Evolutionary conservation across 805 yeast species (phyloP), one percentile per base, ranked within the genome.

Genomic region (Candida bentonensis): DNA sequence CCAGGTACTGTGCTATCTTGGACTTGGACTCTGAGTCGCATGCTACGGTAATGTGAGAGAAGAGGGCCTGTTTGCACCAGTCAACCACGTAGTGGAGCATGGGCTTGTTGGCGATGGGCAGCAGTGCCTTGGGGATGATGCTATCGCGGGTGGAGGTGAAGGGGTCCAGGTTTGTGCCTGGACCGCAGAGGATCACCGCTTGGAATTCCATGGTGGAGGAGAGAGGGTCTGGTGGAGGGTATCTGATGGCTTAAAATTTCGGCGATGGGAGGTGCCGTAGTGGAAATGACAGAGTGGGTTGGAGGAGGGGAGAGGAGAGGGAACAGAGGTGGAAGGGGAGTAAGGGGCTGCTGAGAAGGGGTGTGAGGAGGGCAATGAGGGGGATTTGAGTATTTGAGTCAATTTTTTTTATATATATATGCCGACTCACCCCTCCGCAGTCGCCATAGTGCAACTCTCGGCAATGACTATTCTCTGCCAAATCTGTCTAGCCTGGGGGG

Each of bases 61-160:
- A 88, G 47, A 79, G 79, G 2, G 94, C 96, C 57, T 72, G 70
- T 55, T 79, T 87, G 67, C 97, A 88, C 97, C 97, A 92, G 53
- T 82, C 88, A 27, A 92, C 68, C 2, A 82, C 94, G 57, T 85
- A 82, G 54, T 79, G 80, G 39, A 92, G 66, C 86, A 92, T 79
- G 13, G 96, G 94, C 55, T 74, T 74, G 60, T 88, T 88, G 4
- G 92, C 97, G 27, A 92, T 69, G 2, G 97, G 97, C 39, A 94
- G 63, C 42, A 88, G 66, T 0, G 96, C 94, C 65, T 92, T 92
- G 5, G 94, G 74, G 4, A 73, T 59, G 15, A 92, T 88, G 2
- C 81, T 68, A 15, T 75, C 71, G 42, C 79, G 66, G 22, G 72
- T 66, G 0, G 88, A 73, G 15, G 66, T 61, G 49, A 89, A 75